These are phyloP conservation scores for Bruguiera parviflora DNA, from an alignment of 345 rosid genomes.

Conservation along the genomic window DNA sequence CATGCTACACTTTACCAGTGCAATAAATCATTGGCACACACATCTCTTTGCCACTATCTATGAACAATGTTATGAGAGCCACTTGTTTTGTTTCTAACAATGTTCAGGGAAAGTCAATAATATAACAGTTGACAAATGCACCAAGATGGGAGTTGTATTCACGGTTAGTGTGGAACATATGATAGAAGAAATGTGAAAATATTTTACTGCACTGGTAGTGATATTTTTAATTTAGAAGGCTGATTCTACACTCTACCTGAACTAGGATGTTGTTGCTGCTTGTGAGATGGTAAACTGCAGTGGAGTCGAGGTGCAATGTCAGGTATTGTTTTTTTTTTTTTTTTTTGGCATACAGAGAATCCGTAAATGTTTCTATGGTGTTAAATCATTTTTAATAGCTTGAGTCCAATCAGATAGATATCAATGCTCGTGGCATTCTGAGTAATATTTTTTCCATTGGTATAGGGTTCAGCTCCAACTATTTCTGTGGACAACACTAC, in stretches of 20 bases:
- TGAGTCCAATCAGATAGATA: neutral
- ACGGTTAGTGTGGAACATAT: slow-evolving; percentile 46
- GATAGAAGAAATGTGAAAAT: neutral
- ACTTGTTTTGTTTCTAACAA: slow-evolving; percentile 13
- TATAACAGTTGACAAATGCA: slow-evolving; percentile 92
- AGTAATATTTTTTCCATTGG: slow-evolving; percentile 15
- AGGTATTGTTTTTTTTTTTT: slow-evolving; percentile 43
- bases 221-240: slow-evolving; percentile 4
- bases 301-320: slow-evolving; percentile 94
- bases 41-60: neutral
- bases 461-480: slow-evolving; percentile 91
- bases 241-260: slow-evolving; percentile 15
- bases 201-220: neutral
- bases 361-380: slow-evolving; percentile 1
- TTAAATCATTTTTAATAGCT: neutral
- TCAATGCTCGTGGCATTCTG: neutral
- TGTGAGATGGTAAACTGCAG: slow-evolving; percentile 92
- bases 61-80: neutral
- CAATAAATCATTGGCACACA: neutral
- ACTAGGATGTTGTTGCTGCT: slow-evolving; percentile 97
- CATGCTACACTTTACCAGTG: neutral
- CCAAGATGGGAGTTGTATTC: slow-evolving; percentile 88
- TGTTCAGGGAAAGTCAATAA: slow-evolving; percentile 93
- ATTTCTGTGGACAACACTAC: slow-evolving; percentile 85
- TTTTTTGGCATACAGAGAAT: neutral